Evolutionary conservation across 768 basidiomycete genomes (phyloP).

Genomic region (Podaxis rugospora): DNA sequence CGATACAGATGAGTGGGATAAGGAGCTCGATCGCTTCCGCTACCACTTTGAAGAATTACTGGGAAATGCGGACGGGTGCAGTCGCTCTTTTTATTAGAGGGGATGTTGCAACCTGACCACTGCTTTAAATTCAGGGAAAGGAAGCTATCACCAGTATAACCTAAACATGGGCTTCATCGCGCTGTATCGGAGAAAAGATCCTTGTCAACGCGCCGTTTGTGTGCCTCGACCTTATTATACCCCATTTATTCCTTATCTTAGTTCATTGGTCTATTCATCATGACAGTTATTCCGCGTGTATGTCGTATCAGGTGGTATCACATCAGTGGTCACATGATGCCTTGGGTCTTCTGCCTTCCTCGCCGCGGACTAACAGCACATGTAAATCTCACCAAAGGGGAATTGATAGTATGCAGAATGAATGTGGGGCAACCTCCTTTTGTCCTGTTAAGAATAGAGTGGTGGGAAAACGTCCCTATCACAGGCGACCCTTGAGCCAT

Average conservation of each 20-base stretch:
- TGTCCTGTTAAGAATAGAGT: neutral
- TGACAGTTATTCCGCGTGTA: neutral
- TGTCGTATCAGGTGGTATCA: neutral
- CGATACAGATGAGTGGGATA: conserved; percentile 29
- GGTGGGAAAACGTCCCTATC: neutral
- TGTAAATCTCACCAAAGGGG: neutral
- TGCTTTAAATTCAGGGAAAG: neutral
- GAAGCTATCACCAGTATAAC: conserved; percentile 7
- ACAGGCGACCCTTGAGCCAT: neutral
- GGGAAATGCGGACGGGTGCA: conserved; percentile 24
- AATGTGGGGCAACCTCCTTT: neutral
- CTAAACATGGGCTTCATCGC: neutral
- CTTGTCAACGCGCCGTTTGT: neutral
- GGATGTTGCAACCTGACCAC: too few species aligned
- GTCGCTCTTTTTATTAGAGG: neutral
- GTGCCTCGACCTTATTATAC: neutral
- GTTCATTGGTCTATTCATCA: neutral
- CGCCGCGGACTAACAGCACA: neutral
- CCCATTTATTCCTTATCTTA: neutral
- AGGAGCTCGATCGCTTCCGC: conserved; percentile 20
- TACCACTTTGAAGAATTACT: conserved; percentile 24
- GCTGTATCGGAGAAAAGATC: neutral
- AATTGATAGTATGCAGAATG: neutral
- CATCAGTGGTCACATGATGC: neutral
- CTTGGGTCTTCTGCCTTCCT: neutral